Conservation (phyloP, 2,329 filamentous ascomycete species). For the Aspergillus udagawae region DNA sequence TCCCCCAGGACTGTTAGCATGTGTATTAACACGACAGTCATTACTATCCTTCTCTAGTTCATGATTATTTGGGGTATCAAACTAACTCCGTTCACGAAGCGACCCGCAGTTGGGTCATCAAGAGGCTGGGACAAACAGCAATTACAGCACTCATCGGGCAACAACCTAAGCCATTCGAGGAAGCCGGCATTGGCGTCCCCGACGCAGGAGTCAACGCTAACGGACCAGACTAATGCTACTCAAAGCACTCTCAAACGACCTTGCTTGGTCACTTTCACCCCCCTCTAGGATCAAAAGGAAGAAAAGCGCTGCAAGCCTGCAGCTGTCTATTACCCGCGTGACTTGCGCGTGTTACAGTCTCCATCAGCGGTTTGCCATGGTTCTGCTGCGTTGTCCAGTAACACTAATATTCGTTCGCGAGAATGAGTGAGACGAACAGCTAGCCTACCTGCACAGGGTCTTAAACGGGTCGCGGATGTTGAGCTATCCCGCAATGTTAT, state of each 20-base stretch:
- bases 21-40: not conserved
- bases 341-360: not conserved
- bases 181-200: not conserved
- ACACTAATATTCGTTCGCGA: not conserved
- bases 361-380: not conserved
- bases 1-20: not conserved
- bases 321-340: not conserved
- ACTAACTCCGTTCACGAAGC: not conserved
- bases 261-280: not conserved
- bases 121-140: conserved; percentile 18
- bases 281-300: not conserved
- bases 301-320: not conserved
- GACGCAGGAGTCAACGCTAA: not conserved
- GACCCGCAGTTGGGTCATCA: conserved; percentile 21
- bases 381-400: not conserved
- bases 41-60: not conserved
- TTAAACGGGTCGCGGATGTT: not conserved
- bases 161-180: conserved; percentile 8
- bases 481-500: not conserved
- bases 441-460: not conserved
- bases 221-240: not conserved
- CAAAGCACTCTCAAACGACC: not conserved
- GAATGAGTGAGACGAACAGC: not conserved
- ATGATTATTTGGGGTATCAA: not conserved
- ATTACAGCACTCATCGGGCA: not conserved